phyloP scores from a whole-genome alignment of 1,284 basidiomycete genomes.

The Fistulinella cinereoalba region DNA sequence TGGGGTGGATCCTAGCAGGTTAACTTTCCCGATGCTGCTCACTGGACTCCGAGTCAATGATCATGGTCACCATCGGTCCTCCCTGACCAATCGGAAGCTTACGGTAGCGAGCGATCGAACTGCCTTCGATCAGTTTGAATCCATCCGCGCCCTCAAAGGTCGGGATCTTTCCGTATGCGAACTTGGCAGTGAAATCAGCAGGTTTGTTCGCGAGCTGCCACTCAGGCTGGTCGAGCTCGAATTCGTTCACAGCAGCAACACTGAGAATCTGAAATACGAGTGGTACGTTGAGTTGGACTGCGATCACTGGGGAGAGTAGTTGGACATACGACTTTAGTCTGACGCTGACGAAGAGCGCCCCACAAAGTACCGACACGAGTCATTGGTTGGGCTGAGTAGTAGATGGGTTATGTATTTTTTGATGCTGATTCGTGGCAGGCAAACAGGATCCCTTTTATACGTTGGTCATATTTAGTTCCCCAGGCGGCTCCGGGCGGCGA shows the following conservation, averaged over 20 bases:
- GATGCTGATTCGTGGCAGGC: no score
- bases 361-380: slow-evolving; percentile 15
- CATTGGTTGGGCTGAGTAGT: no score
- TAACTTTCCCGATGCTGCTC: slow-evolving; percentile 43
- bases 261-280: neutral
- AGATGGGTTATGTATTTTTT: no score
- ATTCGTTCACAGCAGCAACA: neutral
- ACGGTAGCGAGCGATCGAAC: neutral
- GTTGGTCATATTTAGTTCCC: no score
- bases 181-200: neutral
- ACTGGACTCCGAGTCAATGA: slow-evolving; percentile 35
- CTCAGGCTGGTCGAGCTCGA: slow-evolving; percentile 12
- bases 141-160: slow-evolving; percentile 51
- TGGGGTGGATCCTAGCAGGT: slow-evolving; percentile 44
- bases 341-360: neutral
- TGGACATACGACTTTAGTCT: neutral
- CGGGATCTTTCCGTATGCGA: slow-evolving; percentile 36
- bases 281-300: neutral
- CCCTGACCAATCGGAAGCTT: neutral
- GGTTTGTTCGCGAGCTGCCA: neutral
- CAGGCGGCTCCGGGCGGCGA: no score
- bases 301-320: neutral
- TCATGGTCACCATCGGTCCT: neutral
- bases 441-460: no score
- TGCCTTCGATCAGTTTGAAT: slow-evolving; percentile 48